These are phyloP conservation scores for Magnaporthiopsis rhizophila DNA, from an alignment of 2,329 filamentous ascomycete genomes.

Conservation along the genomic window DNA sequence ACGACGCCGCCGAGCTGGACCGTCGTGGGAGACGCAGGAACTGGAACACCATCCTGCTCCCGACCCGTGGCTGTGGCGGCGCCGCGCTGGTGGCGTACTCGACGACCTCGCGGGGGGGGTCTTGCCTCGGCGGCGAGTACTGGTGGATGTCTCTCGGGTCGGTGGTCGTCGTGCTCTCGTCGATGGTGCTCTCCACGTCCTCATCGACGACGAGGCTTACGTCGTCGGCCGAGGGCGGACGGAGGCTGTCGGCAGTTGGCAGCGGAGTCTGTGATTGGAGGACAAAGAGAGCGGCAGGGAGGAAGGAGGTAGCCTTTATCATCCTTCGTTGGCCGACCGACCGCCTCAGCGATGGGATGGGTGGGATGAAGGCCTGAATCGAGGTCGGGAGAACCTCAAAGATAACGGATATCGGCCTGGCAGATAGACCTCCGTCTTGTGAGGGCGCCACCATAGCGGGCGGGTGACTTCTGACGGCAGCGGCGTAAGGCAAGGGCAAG, in stretches of 20 bases:
- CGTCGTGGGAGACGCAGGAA: constrained; percentile 5
- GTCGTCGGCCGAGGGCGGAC: background rate
- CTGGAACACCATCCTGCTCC: constrained; percentile 3
- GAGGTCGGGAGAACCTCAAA: constrained; percentile 14
- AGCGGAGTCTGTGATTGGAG: constrained; percentile 5
- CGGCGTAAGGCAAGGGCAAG: background rate
- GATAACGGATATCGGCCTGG: constrained; percentile 6
- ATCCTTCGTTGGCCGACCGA: constrained; percentile 6
- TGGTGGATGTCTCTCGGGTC: constrained; percentile 3
- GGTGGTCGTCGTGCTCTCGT: constrained; percentile 2
- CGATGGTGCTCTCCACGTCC: constrained; percentile 2
- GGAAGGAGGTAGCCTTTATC: constrained; percentile 4
- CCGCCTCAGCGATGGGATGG: constrained; percentile 12
- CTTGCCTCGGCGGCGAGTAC: background rate
- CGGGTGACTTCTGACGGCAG: background rate
- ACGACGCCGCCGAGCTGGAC: constrained; percentile 2
- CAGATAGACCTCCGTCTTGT: constrained; percentile 1
- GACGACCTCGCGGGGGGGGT: constrained; percentile 3
- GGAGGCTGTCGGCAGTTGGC: background rate
- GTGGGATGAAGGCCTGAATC: constrained; percentile 16
- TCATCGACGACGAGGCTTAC: constrained; percentile 6
- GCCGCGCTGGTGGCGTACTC: background rate
- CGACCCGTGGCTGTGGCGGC: background rate
- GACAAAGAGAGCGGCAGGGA: constrained; percentile 6
- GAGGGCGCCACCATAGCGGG: background rate